Percentiles rank a stretch among this genome's conserved stretches.
These are phyloP conservation scores for Pulveroboletus sp. DNA, from an alignment of 768 basidiomycete species.

Conservation along the genomic window DNA sequence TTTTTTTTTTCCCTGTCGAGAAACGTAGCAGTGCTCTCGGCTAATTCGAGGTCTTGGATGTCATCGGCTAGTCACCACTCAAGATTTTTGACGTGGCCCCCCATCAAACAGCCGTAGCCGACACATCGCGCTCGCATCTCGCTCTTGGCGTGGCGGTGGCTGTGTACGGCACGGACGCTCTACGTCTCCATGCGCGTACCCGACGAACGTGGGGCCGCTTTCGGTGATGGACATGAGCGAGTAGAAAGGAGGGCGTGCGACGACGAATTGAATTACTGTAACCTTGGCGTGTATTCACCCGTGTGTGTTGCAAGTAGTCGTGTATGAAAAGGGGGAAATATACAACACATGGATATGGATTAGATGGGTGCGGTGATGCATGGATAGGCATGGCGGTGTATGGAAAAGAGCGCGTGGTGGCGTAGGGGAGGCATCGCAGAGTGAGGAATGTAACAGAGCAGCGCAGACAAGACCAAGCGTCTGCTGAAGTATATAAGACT, in stretches of 20 bases:
- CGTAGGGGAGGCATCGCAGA: slow-evolving; percentile 3
- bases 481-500: slow-evolving; percentile 8
- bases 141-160: neutral
- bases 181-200: no score
- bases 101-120: neutral
- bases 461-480: slow-evolving; percentile 1
- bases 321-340: neutral
- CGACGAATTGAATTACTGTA: slow-evolving; percentile 3
- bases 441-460: neutral
- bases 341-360: slow-evolving; percentile 1
- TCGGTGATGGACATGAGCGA: neutral
- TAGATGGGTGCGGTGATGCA: slow-evolving; percentile 1
- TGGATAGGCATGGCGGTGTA: slow-evolving; percentile 9
- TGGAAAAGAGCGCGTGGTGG: neutral
- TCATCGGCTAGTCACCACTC: no score
- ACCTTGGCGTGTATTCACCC: slow-evolving; percentile 3
- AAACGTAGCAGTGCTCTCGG: no score
- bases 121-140: neutral
- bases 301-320: neutral
- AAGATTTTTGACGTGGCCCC: no score
- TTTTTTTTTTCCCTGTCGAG: no score
- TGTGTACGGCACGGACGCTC: no score
- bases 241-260: slow-evolving; percentile 6
- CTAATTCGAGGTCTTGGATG: no score
- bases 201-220: neutral